Base-by-base conservation (phyloP, 1,139 yeast species). In the Hemisphaericaspora xylofermentans region DNA sequence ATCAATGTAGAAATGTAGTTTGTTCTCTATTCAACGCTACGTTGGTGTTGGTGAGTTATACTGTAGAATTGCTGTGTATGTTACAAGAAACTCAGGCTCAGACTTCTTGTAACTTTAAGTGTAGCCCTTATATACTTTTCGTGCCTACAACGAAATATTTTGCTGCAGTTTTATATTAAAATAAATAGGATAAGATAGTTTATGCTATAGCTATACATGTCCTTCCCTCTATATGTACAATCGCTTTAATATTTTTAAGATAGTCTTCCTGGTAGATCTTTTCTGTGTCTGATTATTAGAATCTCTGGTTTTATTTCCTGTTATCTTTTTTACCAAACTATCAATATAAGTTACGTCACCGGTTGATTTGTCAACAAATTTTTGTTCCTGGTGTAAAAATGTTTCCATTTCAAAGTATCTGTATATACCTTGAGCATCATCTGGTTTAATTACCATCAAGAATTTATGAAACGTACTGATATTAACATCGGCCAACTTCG, bases 321-420 rank as follows among this genome's bases (percentile, higher is more conserved):
- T 46, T 13, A 46, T 29, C 36, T 39, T 46, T 14, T 18, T 36
- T 12, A 33, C 36, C 9, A 46, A 9, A 4, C 36, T n/a, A 22
- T 48, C 51, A 18, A 42, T 39, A 43, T 44, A 48, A 19, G 51
- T 45, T 9, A 44, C 21, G 15, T 42, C 32, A 17, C 50, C 51
- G 6, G 45, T 44, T 22, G 48, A 44, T 32, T 41, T 41, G 37
- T 48, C 51, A 3, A 35, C 37, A 35, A 36, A 33, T 15, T 33
- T 33, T 33, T 30, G 35, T 7, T 33, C 30, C 21, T 42, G 37
- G 5, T 35, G 30, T 35, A 48, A 29, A 38, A 36, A 48, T 7
- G 24, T 32, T 18, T 39, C 39, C 16, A 48, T 37, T 25, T 46
- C 41, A 25, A 46, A 44, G 22, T 37, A 30, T 30, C 38, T 4